phyloP scores from a whole-genome alignment of 768 basidiomycete species.

The Boletus sp. region DNA sequence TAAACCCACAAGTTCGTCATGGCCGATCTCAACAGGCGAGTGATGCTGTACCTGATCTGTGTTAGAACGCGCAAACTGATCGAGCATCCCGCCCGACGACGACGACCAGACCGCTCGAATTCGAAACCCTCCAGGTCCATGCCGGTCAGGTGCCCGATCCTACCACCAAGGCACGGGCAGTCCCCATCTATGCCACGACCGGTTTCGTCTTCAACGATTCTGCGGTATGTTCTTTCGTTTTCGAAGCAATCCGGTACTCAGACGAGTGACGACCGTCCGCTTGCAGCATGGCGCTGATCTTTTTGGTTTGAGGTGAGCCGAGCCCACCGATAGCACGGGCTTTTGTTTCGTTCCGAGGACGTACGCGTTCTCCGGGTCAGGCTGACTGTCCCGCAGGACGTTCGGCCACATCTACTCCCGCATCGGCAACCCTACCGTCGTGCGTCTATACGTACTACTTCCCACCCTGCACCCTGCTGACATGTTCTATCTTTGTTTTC shows the following conservation, averaged over 20 bases:
- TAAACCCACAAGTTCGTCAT: constrained; percentile 8
- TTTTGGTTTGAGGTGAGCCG: constrained; percentile 41
- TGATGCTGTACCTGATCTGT: not conserved
- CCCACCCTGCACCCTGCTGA: not conserved
- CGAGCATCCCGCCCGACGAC: not conserved
- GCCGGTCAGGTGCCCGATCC: constrained; percentile 54
- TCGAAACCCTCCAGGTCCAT: constrained; percentile 62
- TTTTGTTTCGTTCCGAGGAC: too few species aligned
- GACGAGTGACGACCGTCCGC: not conserved
- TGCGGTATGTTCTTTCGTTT: constrained; percentile 30
- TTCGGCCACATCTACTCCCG: constrained; percentile 54
- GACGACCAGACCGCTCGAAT: constrained; percentile 40
- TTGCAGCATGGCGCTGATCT: constrained; percentile 52
- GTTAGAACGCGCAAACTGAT: not conserved
- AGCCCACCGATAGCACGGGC: not conserved
- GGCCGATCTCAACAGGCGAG: constrained; percentile 25
- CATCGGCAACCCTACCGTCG: constrained; percentile 54
- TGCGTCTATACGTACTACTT: constrained; percentile 27
- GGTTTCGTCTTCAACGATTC: constrained; percentile 57
- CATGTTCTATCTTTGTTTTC: too few species aligned
- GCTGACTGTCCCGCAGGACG: constrained; percentile 23
- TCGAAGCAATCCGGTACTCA: not conserved
- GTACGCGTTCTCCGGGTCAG: too few species aligned
- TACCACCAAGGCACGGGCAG: constrained; percentile 56
- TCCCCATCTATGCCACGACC: constrained; percentile 58